Percentiles rank a stretch among this genome's conserved stretches.
These are phyloP conservation scores for Thraustochytrium striatum DNA, from an alignment of 352 stramenopile genomes.

Conservation along the genomic window DNA sequence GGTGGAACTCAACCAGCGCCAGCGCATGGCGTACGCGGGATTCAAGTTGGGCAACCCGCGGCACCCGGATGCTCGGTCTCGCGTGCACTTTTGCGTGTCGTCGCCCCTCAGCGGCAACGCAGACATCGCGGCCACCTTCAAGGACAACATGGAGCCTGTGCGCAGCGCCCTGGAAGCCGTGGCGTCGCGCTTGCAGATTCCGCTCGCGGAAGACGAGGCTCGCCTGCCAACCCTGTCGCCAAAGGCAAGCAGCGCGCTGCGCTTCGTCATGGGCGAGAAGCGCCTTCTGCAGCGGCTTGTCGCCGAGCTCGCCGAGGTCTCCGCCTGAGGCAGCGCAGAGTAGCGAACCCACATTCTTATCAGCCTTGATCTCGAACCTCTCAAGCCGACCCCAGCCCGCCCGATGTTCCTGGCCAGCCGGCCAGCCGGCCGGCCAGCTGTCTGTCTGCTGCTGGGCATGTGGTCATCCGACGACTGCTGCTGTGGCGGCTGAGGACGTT, in stretches of 20 bases:
- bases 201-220: constrained; percentile 12
- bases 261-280: constrained; percentile 35
- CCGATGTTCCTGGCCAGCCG: no score
- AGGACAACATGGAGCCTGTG: not conserved
- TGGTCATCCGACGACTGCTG: no score
- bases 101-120: constrained; percentile 1
- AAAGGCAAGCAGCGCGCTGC: not conserved
- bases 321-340: no score
- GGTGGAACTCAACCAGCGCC: constrained; percentile 6
- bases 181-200: not conserved
- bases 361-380: no score
- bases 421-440: no score
- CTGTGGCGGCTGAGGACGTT: no score
- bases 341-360: no score
- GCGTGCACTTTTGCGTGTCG: constrained; percentile 9
- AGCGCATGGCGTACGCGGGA: not conserved
- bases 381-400: no score
- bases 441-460: no score
- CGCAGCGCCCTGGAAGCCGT: not conserved
- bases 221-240: not conserved
- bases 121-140: not conserved
- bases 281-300: not conserved
- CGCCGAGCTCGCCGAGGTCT: no score
- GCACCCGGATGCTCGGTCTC: not conserved
- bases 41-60: not conserved